These are phyloP conservation scores for Stephanodiscus minutulus DNA, from an alignment of 108 stramenopile genomes.

Conservation along the genomic window DNA sequence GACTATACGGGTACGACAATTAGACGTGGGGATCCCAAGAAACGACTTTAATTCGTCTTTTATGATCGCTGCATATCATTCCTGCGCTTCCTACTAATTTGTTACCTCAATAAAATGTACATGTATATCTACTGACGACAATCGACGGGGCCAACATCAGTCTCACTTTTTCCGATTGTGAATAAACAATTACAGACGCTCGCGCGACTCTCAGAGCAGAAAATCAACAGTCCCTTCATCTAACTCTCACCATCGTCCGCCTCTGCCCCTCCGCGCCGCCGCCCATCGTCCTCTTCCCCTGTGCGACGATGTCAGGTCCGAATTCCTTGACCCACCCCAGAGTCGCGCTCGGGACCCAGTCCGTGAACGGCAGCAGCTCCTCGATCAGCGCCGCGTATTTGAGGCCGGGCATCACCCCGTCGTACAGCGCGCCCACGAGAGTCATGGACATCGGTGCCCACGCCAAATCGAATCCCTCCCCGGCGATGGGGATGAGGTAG, in stretches of 20 bases:
- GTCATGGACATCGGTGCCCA: conserved; percentile 92
- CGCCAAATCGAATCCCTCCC: conserved; percentile 84
- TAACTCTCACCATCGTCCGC: not conserved
- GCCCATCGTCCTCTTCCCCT: conserved; percentile 35
- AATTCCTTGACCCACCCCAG: conserved; percentile 86
- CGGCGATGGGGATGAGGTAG: conserved; percentile 84
- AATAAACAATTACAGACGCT: too few relatives aligned
- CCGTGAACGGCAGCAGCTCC: conserved; percentile 93
- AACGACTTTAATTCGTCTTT: not conserved
- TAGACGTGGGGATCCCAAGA: not conserved
- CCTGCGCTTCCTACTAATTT: too few relatives aligned
- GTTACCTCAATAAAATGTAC: too few relatives aligned
- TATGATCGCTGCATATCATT: too few relatives aligned
- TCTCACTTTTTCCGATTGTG: too few relatives aligned
- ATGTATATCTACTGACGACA: too few relatives aligned
- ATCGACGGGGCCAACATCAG: too few relatives aligned
- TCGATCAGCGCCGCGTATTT: conserved; percentile 83
- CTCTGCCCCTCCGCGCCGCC: conserved; percentile 1
- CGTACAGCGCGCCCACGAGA: conserved; percentile 89
- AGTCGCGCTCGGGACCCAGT: conserved; percentile 89
- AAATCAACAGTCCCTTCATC: not conserved
- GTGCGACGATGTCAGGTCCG: conserved; percentile 50
- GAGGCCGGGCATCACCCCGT: conserved; percentile 62
- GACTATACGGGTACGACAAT: conserved; percentile 16
- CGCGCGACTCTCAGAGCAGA: too few relatives aligned